These are phyloP conservation scores for Leonotis leonurus DNA, from an alignment of 257 asterid species.

Conservation along the genomic window DNA sequence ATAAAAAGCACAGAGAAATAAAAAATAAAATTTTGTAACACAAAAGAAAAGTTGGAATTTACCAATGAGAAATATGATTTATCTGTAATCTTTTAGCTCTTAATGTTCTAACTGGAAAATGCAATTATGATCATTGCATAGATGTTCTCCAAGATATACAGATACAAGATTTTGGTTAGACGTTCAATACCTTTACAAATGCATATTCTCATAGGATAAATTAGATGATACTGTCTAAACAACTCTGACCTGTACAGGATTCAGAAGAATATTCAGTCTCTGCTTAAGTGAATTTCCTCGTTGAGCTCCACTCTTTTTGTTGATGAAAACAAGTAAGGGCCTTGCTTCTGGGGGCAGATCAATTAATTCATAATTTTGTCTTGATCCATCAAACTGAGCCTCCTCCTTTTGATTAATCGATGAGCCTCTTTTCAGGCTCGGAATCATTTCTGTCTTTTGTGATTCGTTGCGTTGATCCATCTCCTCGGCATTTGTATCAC, in stretches of 20 bases:
- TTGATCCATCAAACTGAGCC: conserved; percentile 38
- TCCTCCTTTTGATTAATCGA: conserved; percentile 67
- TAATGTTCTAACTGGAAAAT: background rate
- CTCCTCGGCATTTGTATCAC: conserved; percentile 34
- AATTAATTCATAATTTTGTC: conserved; percentile 68
- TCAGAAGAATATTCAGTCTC: conserved; percentile 73
- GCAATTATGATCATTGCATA: background rate
- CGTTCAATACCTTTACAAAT: background rate
- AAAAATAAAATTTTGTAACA: background rate
- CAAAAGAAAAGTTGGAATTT: background rate
- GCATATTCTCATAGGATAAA: conserved; percentile 1
- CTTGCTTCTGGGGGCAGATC: conserved; percentile 92
- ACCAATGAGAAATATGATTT: no score
- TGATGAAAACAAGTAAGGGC: conserved; percentile 79
- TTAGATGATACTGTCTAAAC: conserved; percentile 2
- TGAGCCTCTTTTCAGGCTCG: conserved; percentile 57
- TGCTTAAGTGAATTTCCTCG: conserved; percentile 78
- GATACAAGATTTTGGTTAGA: background rate
- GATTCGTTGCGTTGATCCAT: conserved; percentile 42
- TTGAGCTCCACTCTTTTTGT: conserved; percentile 98
- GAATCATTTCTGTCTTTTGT: conserved; percentile 40
- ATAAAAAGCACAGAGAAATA: background rate
- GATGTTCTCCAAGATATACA: background rate
- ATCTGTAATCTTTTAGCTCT: background rate
- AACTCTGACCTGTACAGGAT: conserved; percentile 87